Evolutionary conservation across 2,329 filamentous ascomycete species (phyloP).

Genomic region (Fusarium marasasianum): DNA sequence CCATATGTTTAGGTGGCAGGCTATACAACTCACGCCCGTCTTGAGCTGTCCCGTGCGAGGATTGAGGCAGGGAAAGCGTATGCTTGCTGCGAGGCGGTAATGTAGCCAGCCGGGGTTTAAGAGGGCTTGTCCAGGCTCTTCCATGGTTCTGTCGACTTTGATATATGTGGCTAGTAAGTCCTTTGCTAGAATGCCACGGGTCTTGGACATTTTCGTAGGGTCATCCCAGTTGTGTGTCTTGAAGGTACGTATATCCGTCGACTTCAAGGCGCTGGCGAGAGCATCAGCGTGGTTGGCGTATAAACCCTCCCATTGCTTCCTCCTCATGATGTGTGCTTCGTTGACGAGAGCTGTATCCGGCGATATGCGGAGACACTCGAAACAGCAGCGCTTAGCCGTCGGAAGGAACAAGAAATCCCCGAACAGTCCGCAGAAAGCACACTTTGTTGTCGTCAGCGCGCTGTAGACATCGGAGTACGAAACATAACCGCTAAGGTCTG

Average conservation of each 20-base stretch:
- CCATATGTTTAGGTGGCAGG: neutral
- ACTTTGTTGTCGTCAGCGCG: neutral
- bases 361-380: neutral
- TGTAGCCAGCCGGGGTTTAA: neutral
- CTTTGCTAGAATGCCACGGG: neutral
- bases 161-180: neutral
- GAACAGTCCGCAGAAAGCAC: constrained; percentile 1
- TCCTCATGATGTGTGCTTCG: rapidly evolving
- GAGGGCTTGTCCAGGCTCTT: rapidly evolving
- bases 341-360: neutral
- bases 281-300: neutral
- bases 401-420: constrained; percentile 7
- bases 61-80: neutral
- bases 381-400: constrained; percentile 12
- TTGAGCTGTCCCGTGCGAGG: rapidly evolving
- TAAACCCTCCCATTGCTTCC: rapidly evolving
- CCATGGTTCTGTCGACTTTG: rapidly evolving
- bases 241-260: neutral
- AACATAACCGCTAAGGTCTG: neutral
- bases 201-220: neutral
- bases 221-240: neutral
- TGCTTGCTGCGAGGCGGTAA: neutral
- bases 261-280: rapidly evolving
- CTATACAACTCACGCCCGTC: constrained; percentile 1
- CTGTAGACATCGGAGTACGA: neutral